Base-by-base conservation (phyloP, 2,329 filamentous ascomycete genomes). In the Exophiala sideris region DNA sequence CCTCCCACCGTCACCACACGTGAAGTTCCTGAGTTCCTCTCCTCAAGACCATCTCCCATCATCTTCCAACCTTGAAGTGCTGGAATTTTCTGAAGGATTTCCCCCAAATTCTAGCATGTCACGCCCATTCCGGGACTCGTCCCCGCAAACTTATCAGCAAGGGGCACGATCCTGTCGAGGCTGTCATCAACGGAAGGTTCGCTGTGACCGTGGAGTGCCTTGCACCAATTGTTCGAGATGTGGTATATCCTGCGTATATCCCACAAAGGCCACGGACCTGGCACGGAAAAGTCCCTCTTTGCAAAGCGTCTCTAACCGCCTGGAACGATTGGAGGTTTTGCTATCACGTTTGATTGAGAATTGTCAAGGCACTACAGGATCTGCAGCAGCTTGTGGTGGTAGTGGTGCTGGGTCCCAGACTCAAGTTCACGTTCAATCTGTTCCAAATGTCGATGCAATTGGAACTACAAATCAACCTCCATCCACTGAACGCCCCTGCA, bases 151-250 rank as follows among this genome's bases (percentile, higher is more conserved):
- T 11, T 29, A 42, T 14, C 40, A 16, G 41, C 20, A 12, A 41
- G 36, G 47, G 11, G 18, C 36, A 39, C 47, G 47, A 8, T 49
- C 62, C 21, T 64, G 62, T 56, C 47, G 48, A 44, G 55, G 41
- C 40, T 67, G 65, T 46, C 62, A 65, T 49, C 64, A 60, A 42
- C 64, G 65, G 20, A 67, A 67, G 54, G 55, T 67, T 14, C 64
- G 65, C 4, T 67, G 65, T 55, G 64, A 67, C 46, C 60, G 61
- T 48, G 61, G 45, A 47, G 52, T 63, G 16, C 66, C 66, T 46
- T 68, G 66, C 45, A 55, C 54, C 12, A 63, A 64, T 38, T 67
- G 66, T 56, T 32, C 47, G 47, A 49, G 32, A 33, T 29, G 20
- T 41, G 36, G 47, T 10, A 21, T 49, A 42, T 24, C 40, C 16